Evolutionary conservation across 768 basidiomycete species (phyloP), one percentile per base, ranked within the genome.

Genomic region (Leccinellum rugosiceps): DNA sequence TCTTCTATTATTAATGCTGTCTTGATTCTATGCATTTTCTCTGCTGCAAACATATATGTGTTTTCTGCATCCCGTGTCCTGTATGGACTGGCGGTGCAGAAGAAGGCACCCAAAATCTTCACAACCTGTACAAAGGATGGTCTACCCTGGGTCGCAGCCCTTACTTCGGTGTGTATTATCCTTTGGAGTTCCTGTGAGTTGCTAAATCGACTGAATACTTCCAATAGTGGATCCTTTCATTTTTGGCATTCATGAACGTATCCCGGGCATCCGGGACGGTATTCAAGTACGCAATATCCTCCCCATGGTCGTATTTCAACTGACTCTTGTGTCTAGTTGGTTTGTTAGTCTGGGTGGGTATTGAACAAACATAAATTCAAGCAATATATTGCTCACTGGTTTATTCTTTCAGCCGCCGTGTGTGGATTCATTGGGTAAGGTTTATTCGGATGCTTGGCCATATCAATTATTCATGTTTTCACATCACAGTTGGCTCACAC

Each of bases 1-100:
- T 83, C 84, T 6, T 82, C 83, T 47, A 81, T 92, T 65, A 79
- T 92, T 71, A 92, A 92, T 65, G 89, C 83, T 11, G 78, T 76
- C 54, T 76, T 92, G 64, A 81, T 92, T 66, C 82, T 90, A 5
- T 81, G 81, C 61, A 86, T 87, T 3, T 86, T 88, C 76, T 88
- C 86, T 26, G 84, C 88, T 15, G 84, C 81, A 52, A 89, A 86
- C 72, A 75, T 77, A 62, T 87, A 54, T 19, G 2, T 67, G 4
- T 68, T 68, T 25, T 35, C 66, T n/a, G 63, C 76, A 14, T 78
- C 77, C 17, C 78, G 78, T 50, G 70, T 78, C 46, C 62, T 80
- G 26, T 79, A 75, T 52, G 76, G 74, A 21, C 58, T 78, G 65
- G 82, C 84, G 2, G 71, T 80, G 44, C 73, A 77, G 50, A 76